These are phyloP conservation scores for Exsudoporus frostii DNA, from an alignment of 768 basidiomycete species.

Conservation along the genomic window DNA sequence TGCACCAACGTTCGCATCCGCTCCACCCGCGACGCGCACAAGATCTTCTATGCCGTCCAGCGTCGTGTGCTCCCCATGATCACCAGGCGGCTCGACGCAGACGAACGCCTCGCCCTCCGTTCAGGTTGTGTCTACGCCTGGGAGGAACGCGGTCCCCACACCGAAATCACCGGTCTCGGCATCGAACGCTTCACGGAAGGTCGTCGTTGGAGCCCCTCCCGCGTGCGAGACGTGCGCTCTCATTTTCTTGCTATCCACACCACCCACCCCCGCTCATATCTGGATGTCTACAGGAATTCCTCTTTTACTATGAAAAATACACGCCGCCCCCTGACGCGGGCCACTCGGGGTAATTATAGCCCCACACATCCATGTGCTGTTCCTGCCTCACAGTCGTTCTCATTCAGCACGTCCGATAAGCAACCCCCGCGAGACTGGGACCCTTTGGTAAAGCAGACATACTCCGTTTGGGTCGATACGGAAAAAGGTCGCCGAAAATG, in stretches of 20 bases:
- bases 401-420: constrained; percentile 40
- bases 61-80: constrained; percentile 66
- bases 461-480: constrained; percentile 73
- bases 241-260: constrained; percentile 5
- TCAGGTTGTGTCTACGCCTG: constrained; percentile 51
- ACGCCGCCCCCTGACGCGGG: constrained; percentile 44
- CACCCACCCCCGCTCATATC: too few relatives aligned
- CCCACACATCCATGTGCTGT: neutral
- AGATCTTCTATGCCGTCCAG: constrained; percentile 72
- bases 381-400: constrained; percentile 5
- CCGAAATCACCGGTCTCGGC: constrained; percentile 72
- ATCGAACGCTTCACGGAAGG: constrained; percentile 88
- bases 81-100: constrained; percentile 71
- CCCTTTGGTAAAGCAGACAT: constrained; percentile 78
- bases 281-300: constrained; percentile 61
- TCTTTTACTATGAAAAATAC: constrained; percentile 82
- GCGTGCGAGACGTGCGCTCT: constrained; percentile 70
- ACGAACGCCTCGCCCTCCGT: constrained; percentile 59
- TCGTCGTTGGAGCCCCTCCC: constrained; percentile 76
- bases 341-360: constrained; percentile 38
- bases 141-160: constrained; percentile 74
- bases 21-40: constrained; percentile 74
- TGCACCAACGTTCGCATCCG: constrained; percentile 71
- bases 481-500: constrained; percentile 69
- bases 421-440: constrained; percentile 62